Conservation (phyloP, 2,329 filamentous ascomycete genomes). For the Fusarium caatingaense region DNA sequence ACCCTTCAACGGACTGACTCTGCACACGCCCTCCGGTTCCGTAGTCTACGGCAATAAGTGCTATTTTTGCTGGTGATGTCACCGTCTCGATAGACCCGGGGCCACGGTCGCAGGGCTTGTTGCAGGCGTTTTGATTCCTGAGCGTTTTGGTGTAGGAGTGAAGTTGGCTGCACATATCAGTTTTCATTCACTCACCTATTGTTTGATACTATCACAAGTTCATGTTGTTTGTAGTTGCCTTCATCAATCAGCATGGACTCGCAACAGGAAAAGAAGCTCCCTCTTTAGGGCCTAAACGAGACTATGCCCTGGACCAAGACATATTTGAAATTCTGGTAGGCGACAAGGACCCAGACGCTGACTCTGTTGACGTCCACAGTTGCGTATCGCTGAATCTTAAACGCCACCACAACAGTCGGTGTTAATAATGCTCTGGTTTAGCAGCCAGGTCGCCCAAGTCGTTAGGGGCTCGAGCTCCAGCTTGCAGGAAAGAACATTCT, state of each 20-base stretch:
- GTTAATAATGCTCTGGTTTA: conserved; percentile 37
- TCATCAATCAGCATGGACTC: background rate
- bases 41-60: conserved; percentile 30
- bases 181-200: conserved; percentile 1
- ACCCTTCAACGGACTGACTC: conserved; percentile 30
- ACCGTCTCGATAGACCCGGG: conserved; percentile 41
- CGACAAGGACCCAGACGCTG: conserved; percentile 30
- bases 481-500: conserved; percentile 21
- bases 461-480: conserved; percentile 36
- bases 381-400: conserved; percentile 37
- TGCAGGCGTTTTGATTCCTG: conserved; percentile 24
- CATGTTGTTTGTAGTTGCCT: background rate
- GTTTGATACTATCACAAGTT: conserved; percentile 9
- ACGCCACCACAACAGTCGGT: conserved; percentile 39
- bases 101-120: conserved; percentile 39
- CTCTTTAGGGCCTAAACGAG: conserved; percentile 2
- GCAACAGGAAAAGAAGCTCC: background rate
- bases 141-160: background rate
- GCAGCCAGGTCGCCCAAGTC: conserved; percentile 9
- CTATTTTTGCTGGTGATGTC: conserved; percentile 41
- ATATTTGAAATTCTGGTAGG: conserved; percentile 27
- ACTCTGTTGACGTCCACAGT: conserved; percentile 33
- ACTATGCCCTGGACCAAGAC: conserved; percentile 8
- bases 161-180: conserved; percentile 2
- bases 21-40: conserved; percentile 24